A percentile compares a stretch with the other conserved stretches of the same genome.
Conservation (phyloP, 2,329 filamentous ascomycete genomes). For the Stagonosporopsis tanaceti region DNA sequence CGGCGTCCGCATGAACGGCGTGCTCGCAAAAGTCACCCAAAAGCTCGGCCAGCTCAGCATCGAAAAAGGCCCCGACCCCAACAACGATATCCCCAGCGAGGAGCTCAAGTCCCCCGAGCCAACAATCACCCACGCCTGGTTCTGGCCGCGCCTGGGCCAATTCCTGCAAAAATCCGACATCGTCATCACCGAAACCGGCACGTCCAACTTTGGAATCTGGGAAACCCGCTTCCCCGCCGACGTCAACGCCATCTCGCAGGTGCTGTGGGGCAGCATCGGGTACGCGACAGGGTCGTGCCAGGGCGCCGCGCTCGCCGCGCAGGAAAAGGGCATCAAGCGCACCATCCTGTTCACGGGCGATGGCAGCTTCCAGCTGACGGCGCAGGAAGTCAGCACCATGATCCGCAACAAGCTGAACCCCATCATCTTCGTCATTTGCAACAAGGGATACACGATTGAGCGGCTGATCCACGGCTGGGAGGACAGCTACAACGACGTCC, state of each 20-base stretch:
- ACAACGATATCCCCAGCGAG: slow-evolving; percentile 58
- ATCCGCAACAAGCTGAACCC: slow-evolving; percentile 76
- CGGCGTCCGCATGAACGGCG: slow-evolving; percentile 77
- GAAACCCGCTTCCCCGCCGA: slow-evolving; percentile 79
- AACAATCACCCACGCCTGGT: slow-evolving; percentile 72
- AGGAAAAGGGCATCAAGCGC: slow-evolving; percentile 67
- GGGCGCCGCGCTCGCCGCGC: slow-evolving; percentile 77
- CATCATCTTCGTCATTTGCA: slow-evolving; percentile 87
- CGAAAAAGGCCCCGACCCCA: slow-evolving; percentile 60
- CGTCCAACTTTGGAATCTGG: slow-evolving; percentile 87
- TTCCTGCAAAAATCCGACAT: slow-evolving; percentile 78
- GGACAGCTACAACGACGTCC: slow-evolving; percentile 81
- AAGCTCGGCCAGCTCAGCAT: slow-evolving; percentile 65
- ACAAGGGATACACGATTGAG: slow-evolving; percentile 90
- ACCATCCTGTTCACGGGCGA: slow-evolving; percentile 90
- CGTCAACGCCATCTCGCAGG: slow-evolving; percentile 83
- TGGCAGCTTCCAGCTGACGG: slow-evolving; percentile 84
- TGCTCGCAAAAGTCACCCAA: slow-evolving; percentile 74
- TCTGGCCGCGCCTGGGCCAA: slow-evolving; percentile 79
- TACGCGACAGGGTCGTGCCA: slow-evolving; percentile 70
- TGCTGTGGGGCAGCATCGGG: slow-evolving; percentile 74
- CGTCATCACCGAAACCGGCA: slow-evolving; percentile 86
- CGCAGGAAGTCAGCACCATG: slow-evolving; percentile 85
- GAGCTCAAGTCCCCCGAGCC: slow-evolving; percentile 43
- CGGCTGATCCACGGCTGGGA: slow-evolving; percentile 86